Percentiles rank a stretch among this genome's conserved stretches.
These are phyloP conservation scores for Chalciporus piperatus DNA, from an alignment of 768 basidiomycete genomes.

Conservation along the genomic window DNA sequence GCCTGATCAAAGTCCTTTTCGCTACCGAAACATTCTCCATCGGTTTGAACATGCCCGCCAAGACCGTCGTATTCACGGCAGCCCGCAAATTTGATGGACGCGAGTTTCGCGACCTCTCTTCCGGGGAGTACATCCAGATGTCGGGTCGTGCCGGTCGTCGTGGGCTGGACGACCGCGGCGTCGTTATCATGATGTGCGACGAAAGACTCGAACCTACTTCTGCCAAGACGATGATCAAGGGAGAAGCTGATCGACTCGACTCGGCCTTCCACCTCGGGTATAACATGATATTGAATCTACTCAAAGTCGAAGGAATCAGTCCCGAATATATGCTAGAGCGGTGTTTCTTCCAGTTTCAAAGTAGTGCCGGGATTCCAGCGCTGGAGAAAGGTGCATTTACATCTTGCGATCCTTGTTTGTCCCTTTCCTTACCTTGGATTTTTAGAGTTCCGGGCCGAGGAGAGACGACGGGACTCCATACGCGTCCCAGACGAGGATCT, in stretches of 20 bases:
- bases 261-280: slow-evolving; percentile 99
- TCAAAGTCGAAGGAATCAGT: slow-evolving; percentile 97
- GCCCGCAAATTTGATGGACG: slow-evolving; percentile 95
- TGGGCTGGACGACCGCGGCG: slow-evolving; percentile 96
- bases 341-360: slow-evolving; percentile 99
- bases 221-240: slow-evolving; percentile 97
- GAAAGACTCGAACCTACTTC: slow-evolving; percentile 92
- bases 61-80: slow-evolving; percentile 96
- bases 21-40: slow-evolving; percentile 99
- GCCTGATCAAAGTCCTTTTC: slow-evolving; percentile 95
- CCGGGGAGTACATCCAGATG: slow-evolving; percentile 99
- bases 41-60: slow-evolving; percentile 98
- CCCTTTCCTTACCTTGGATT: slow-evolving; percentile 6
- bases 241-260: slow-evolving; percentile 93
- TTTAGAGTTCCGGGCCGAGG: slow-evolving; percentile 72
- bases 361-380: slow-evolving; percentile 82
- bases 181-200: slow-evolving; percentile 99
- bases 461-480: slow-evolving; percentile 59
- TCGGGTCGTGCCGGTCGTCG: slow-evolving; percentile 96
- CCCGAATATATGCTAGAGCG: slow-evolving; percentile 98
- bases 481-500: slow-evolving; percentile 81
- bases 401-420: slow-evolving; percentile 19
- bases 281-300: slow-evolving; percentile 97
- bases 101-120: slow-evolving; percentile 90
- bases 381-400: slow-evolving; percentile 71